Evolutionary conservation across 169 alveolate species (phyloP), one percentile per base, ranked within the genome.

Genomic region (Plasmodium sp.): DNA sequence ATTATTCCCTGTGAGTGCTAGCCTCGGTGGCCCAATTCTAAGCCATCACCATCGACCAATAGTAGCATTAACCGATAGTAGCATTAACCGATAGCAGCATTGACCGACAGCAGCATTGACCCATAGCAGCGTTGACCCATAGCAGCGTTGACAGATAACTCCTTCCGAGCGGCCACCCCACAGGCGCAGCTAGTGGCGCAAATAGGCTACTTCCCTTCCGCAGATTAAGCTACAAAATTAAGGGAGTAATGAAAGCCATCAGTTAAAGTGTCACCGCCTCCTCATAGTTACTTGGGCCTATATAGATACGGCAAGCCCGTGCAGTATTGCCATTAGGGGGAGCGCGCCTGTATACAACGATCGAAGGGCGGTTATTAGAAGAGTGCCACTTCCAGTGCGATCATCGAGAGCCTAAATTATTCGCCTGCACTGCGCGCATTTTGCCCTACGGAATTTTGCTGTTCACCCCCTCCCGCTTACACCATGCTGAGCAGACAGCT

Each of bases 401-500:
- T 7, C 62, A 51, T 51, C 62, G 62, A 18, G 2, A 51, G 62
- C 7, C 62, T 51, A 51, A 12, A 51, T 51, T 51, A 51, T 3
- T 12, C 18, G 77, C 33, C 5, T 27, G 77, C 31, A 39, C 5
- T 67, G 39, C 14, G 2, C 39, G 18, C 39, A 7, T 67, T 67
- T 67, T 67, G 14, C 43, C 16, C 16, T 27, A 27, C 34, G 16
- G 39, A 5, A 67, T 67, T 31, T 67, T 10, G 27, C 77, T 9
- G 14, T 67, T 31, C 9, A 27, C 9, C 31, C n/a, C 3, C 43
- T 1, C 39, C 14, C 39, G n/a, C 14, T 22, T 43, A 75, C 27
- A 54, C 33, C 5, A 90, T 90, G 94, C 39, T 90, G 54, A 67
- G 91, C n/a, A 45, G 67, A 45, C 94, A 90, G 27, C 77, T 90